A percentile compares a stretch with the other conserved stretches of the same genome.
These are phyloP conservation scores for Trichosporon ovoides DNA, from an alignment of 1,284 basidiomycete species.

Conservation along the genomic window DNA sequence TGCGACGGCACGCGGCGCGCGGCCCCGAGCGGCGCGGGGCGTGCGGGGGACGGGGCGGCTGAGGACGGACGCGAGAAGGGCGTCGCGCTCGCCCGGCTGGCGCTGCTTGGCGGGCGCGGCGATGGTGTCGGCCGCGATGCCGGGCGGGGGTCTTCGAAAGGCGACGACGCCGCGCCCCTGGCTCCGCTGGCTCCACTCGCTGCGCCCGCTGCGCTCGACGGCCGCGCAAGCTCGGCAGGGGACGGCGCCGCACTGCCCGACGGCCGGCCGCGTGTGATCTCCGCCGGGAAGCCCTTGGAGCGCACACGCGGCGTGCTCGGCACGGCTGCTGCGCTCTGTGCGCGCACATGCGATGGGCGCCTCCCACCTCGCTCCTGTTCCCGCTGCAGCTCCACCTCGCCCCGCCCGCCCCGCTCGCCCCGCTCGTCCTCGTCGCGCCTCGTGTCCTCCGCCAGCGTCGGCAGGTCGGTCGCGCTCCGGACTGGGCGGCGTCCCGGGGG, in stretches of 20 bases:
- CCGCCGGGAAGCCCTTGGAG: conserved; percentile 33
- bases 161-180: too few species aligned
- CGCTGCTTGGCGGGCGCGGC: too few species aligned
- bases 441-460: not conserved
- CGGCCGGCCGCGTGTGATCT: conserved; percentile 34
- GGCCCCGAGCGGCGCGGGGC: conserved; percentile 5
- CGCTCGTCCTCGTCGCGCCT: not conserved
- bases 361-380: not conserved
- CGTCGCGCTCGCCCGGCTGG: not conserved
- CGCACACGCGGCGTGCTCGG: conserved; percentile 19
- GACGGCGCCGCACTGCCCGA: conserved; percentile 20
- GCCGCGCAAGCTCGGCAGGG: not conserved
- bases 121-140: too few species aligned
- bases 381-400: too few species aligned
- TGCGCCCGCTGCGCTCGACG: not conserved
- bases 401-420: conserved; percentile 6
- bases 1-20: conserved; percentile 14
- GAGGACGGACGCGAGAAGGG: conserved; percentile 25
- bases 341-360: not conserved
- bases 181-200: too few species aligned
- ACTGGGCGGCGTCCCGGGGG: conserved; percentile 4
- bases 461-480: conserved; percentile 6
- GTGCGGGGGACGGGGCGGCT: not conserved
- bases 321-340: conserved; percentile 21
- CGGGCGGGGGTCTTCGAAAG: too few species aligned